phyloP scores from a whole-genome alignment of 371 early-diverging fungal genomes.

The Dinochytrium kinnereticum region DNA sequence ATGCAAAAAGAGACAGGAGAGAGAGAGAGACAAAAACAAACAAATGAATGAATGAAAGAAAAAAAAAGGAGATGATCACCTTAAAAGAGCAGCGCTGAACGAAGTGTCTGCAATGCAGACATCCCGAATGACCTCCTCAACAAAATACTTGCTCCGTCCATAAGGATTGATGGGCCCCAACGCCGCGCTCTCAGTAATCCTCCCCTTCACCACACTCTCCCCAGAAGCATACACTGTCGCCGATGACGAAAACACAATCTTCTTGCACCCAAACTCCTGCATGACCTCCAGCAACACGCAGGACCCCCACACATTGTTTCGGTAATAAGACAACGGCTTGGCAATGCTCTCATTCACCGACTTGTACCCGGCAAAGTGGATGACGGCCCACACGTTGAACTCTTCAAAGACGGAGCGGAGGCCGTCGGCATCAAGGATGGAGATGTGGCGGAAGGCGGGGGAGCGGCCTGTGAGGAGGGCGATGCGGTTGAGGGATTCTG shows the following conservation, averaged over 20 bases:
- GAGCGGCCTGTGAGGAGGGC: constrained; percentile 15
- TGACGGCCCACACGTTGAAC: constrained; percentile 68
- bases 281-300: constrained; percentile 59
- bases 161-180: constrained; percentile 68
- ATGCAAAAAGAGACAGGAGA: no score
- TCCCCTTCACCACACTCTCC: not conserved
- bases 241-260: constrained; percentile 86
- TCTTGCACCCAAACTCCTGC: constrained; percentile 64
- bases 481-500: constrained; percentile 19
- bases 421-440: constrained; percentile 16
- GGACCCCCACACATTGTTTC: constrained; percentile 84
- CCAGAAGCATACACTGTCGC: constrained; percentile 56
- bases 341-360: constrained; percentile 85
- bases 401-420: constrained; percentile 59
- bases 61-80: constrained; percentile 52
- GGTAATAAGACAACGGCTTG: constrained; percentile 86
- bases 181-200: not conserved
- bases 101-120: constrained; percentile 60
- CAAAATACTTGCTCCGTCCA: constrained; percentile 85
- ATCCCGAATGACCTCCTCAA: constrained; percentile 81
- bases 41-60: constrained; percentile 46
- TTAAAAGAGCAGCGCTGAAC: constrained; percentile 52
- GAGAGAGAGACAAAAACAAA: not conserved
- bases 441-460: constrained; percentile 1
- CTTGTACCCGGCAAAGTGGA: constrained; percentile 93